Base-by-base conservation (phyloP, 805 yeast genomes). In the Yamadazyma nakazawae region DNA sequence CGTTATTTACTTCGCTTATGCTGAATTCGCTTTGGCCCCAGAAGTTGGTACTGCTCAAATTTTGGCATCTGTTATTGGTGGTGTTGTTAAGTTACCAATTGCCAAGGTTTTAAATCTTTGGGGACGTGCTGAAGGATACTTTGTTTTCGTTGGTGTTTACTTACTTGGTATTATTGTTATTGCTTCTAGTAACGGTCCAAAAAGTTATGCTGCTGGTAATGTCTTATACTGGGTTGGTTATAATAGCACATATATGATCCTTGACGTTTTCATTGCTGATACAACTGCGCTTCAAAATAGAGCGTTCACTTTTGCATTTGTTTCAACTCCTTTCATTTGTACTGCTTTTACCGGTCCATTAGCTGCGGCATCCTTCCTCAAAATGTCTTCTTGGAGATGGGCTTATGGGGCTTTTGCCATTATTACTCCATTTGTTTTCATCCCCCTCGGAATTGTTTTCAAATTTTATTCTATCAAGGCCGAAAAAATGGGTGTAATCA, bases 391-490 rank as follows among this genome's bases (percentile, higher is more conserved):
- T 37, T 79, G 83, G 83, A 67, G 80, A 58, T 72, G 78, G 76
- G 82, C 80, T 24, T 75, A 70, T 53, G 79, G 79, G 42, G 66
- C 75, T 60, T 77, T 77, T 63, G 68, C 75, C 18, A 66, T 76
- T 36, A 66, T 76, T 24, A 61, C 68, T 50, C 80, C 80, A 3
- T 66, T 65, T 21, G 69, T 66, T 16, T 43, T 63, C n/a, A 35
- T 52, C 14, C 75, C 75, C 25, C 65, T 66, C 18, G 56, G 68
- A 16, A 35, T 47, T 5, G 48, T 67, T 34, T 61, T 72, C 64
- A 50, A 58, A 14, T 64, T 57, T 45, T 53, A 63, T 50, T 73
- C 69, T 37, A 56, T 54, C 34, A 54, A 59, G 37, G 71, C 71
- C 14, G 53, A 61, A 35, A 57, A 54, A 28, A 18, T 53, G 24